Conservation (phyloP, 2,329 filamentous ascomycete genomes). For the Fusarium papillatum region DNA sequence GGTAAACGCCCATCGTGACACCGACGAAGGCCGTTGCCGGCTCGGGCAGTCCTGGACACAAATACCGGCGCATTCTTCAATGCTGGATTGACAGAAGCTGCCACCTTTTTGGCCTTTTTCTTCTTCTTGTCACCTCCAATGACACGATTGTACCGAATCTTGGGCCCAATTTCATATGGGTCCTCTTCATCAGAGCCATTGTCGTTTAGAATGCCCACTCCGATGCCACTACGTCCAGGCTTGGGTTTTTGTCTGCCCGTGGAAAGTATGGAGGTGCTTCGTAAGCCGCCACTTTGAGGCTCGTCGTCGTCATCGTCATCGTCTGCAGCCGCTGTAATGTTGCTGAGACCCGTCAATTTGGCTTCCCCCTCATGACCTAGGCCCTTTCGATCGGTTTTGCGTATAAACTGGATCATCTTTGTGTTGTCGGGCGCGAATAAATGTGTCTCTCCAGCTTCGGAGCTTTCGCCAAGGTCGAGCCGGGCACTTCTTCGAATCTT, state of each 20-base stretch:
- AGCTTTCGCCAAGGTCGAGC: constrained; percentile 63
- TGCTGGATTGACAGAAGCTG: constrained; percentile 72
- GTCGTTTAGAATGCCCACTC: constrained; percentile 91
- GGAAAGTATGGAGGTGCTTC: constrained; percentile 32
- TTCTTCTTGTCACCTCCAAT: constrained; percentile 89
- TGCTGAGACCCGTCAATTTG: constrained; percentile 58
- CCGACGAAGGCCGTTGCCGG: constrained; percentile 59
- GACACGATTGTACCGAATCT: constrained; percentile 87
- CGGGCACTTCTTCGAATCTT: constrained; percentile 83
- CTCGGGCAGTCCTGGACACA: constrained; percentile 68
- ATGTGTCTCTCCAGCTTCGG: constrained; percentile 65
- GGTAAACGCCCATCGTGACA: constrained; percentile 89
- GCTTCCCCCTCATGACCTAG: constrained; percentile 75
- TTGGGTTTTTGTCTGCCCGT: constrained; percentile 64
- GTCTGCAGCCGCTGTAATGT: constrained; percentile 34
- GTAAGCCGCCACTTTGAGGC: constrained; percentile 32
- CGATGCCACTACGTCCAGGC: constrained; percentile 76
- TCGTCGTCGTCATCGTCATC: constrained; percentile 63
- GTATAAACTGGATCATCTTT: constrained; percentile 73
- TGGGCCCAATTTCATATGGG: constrained; percentile 91
- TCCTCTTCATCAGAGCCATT: constrained; percentile 96
- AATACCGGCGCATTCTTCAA: constrained; percentile 80
- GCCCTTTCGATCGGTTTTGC: constrained; percentile 78
- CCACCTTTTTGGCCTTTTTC: constrained; percentile 70
- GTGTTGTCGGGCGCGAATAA: constrained; percentile 90